These are phyloP conservation scores for Xylariomycetidae sp. DNA, from an alignment of 2,329 filamentous ascomycete genomes.

Conservation along the genomic window DNA sequence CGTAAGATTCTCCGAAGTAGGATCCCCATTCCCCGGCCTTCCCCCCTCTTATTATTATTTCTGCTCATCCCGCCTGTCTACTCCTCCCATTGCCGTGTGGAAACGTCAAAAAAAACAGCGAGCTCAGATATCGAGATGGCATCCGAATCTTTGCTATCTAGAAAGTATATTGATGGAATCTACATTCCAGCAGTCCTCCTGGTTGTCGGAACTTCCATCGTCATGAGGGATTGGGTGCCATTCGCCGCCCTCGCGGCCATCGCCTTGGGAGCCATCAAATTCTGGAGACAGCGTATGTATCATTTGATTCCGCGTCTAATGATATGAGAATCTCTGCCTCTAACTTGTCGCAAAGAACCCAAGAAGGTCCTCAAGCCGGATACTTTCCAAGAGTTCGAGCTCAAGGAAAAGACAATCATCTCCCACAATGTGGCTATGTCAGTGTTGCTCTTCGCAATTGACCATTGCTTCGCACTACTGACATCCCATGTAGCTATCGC, in stretches of 20 bases:
- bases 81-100: no score
- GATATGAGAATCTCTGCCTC: constrained; percentile 5
- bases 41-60: no score
- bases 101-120: no score
- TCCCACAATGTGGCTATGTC: constrained; percentile 98
- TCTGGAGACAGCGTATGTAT: constrained; percentile 64
- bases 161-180: constrained; percentile 70
- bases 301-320: constrained; percentile 1
- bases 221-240: constrained; percentile 73
- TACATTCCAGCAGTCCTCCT: constrained; percentile 80
- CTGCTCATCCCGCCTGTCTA: no score
- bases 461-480: not conserved
- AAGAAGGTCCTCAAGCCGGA: constrained; percentile 83
- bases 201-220: constrained; percentile 68
- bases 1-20: no score
- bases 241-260: constrained; percentile 66
- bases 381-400: constrained; percentile 85
- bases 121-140: no score
- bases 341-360: constrained; percentile 48
- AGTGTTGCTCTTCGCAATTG: constrained; percentile 25
- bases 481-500: constrained; percentile 67
- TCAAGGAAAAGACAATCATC: constrained; percentile 90
- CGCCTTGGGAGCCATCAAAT: constrained; percentile 65
- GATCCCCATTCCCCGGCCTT: no score
- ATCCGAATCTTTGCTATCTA: constrained; percentile 49